Base-by-base conservation (phyloP, 2,329 filamentous ascomycete species). In the Ceratocystis variospora region DNA sequence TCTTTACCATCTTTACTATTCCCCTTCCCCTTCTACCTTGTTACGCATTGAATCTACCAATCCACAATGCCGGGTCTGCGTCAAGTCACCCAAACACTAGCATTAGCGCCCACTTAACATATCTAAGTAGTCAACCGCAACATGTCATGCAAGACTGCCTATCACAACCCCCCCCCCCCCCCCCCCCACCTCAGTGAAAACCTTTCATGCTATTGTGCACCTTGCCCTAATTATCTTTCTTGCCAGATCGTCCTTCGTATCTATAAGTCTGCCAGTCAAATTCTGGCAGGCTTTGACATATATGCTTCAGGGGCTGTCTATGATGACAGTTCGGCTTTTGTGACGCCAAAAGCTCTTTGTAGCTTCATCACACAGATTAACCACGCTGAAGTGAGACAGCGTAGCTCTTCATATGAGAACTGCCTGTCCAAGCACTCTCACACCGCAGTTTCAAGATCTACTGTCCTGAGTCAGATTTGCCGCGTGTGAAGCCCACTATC, bases 361-460 rank as follows among this genome's bases (percentile, higher is more conserved):
- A 87, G 89, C 8, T 93, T 87, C 74, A 86, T 93, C 72, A 93
- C 89, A 0, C 90, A 96, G 74, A 81, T 84, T 72, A 95, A 96
- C 71, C 86, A 86, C 2, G 80, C 95, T 68, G 90, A 96, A 72
- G 79, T 96, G 45, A 86, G 83, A 3, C 83, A 90, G 22, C 84
- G 90, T 53, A 93, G 88, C 19, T 89, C 90, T 0, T 94, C 89
- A 0, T 96, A 96, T 70, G 90, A 96, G 72, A 95, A 90, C 70
- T 85, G 90, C 8, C 80, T 95, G 12, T 89, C 88, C 17, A 95
- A 95, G 74, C 93, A 96, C 74, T 88, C 87, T 15, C 88, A 88
- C 72, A n/a, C n/a, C 80, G 90, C 55, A 89, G 89, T 17, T 96
- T 96, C 70, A 90, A 96, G 74, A 83, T 93, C 0, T 87, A 88